Conservation (phyloP, 2,329 filamentous ascomycete genomes). For the Pyricularia sp. region DNA sequence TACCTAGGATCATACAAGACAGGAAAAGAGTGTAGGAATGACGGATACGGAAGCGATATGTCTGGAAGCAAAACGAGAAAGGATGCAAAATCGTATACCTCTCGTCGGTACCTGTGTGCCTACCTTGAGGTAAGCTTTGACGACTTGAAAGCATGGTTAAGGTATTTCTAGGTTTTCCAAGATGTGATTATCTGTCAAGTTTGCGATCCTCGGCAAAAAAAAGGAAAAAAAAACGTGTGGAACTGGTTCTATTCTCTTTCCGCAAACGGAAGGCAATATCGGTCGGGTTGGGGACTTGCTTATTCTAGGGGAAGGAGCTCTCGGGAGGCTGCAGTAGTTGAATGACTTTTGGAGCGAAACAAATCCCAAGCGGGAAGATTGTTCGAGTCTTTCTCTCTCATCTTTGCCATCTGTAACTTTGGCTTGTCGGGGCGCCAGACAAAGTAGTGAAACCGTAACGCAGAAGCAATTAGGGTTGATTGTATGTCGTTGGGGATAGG, state of each 20-base stretch:
- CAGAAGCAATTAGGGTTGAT: neutral
- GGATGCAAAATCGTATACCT: neutral
- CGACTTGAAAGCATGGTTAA: neutral
- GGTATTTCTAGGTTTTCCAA: neutral
- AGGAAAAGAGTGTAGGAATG: neutral
- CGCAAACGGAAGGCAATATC: neutral
- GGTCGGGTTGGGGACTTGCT: neutral
- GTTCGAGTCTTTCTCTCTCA: neutral
- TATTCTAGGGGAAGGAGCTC: neutral
- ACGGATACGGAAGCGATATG: neutral
- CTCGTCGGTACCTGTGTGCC: too few relatives aligned
- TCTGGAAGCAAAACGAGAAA: neutral
- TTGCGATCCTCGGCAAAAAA: neutral
- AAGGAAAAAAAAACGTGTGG: neutral
- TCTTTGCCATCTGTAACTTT: neutral
- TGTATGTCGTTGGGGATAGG: too few relatives aligned
- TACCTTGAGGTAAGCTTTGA: too few relatives aligned
- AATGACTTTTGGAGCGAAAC: neutral
- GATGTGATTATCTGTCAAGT: neutral
- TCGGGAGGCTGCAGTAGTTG: neutral
- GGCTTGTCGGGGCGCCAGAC: neutral
- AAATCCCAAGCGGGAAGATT: neutral
- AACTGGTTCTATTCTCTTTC: neutral
- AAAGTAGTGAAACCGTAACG: neutral
- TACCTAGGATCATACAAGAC: neutral